Percentiles rank a stretch among this genome's conserved stretches.
These are phyloP conservation scores for Paraglomus occultum DNA, from an alignment of 192 early-diverging fungal species.

Conservation along the genomic window DNA sequence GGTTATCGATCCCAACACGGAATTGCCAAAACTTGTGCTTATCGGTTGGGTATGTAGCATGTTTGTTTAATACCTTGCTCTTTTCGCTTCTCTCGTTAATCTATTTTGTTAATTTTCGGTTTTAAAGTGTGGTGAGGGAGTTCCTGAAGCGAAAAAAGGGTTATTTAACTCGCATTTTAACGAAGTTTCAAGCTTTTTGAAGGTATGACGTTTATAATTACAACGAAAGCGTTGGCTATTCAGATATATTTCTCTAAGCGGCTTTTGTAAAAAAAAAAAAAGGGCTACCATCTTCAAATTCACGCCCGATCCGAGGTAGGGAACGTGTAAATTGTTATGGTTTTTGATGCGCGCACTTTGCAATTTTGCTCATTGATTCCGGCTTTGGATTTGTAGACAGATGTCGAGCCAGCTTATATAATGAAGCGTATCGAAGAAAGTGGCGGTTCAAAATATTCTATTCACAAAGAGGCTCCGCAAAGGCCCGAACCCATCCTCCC, in stretches of 20 bases:
- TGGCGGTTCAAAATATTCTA: slow-evolving; percentile 89
- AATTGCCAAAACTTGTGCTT: slow-evolving; percentile 85
- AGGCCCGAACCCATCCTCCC: slow-evolving; percentile 42
- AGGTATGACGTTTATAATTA: slow-evolving; percentile 43
- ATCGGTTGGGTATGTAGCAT: slow-evolving; percentile 75
- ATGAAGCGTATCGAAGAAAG: slow-evolving; percentile 82
- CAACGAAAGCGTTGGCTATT: background rate
- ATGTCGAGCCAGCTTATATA: slow-evolving; percentile 79
- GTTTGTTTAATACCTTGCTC: slow-evolving; percentile 22
- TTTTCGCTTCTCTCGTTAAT: slow-evolving; percentile 6
- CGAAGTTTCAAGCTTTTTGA: slow-evolving; percentile 78
- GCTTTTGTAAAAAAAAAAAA: slow-evolving; percentile 3
- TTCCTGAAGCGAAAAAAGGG: slow-evolving; percentile 88
- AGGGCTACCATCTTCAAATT: slow-evolving; percentile 86
- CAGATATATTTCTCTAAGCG: background rate
- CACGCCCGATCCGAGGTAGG: slow-evolving; percentile 71
- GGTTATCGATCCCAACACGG: slow-evolving; percentile 83
- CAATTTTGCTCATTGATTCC: background rate
- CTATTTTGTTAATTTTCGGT: background rate
- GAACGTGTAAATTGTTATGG: background rate
- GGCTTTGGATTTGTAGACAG: slow-evolving; percentile 40
- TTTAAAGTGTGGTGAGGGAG: slow-evolving; percentile 86
- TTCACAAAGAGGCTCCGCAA: slow-evolving; percentile 45
- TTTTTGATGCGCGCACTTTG: background rate
- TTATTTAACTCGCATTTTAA: slow-evolving; percentile 80